phyloP scores from a whole-genome alignment of 257 asterid genomes.

The Striga asiatica region DNA sequence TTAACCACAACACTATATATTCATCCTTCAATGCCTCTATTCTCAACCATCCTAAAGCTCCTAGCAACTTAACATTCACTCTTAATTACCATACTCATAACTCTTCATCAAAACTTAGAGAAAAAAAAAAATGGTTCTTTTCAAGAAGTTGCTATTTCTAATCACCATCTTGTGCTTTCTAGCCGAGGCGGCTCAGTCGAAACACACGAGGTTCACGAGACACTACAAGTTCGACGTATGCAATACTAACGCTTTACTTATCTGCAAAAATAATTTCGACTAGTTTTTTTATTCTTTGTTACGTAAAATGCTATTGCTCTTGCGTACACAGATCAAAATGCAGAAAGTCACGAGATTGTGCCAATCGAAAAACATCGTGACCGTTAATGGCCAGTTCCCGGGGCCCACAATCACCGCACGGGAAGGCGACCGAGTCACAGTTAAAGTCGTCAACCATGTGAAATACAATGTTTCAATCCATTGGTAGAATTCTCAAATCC shows the following conservation, averaged over 20 bases:
- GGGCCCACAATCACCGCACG: conserved; percentile 55
- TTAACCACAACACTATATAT: conserved; percentile 18
- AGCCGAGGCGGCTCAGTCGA: conserved; percentile 22
- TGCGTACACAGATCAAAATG: conserved; percentile 35
- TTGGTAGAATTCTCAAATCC: conserved; percentile 27
- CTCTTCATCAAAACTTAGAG: background rate
- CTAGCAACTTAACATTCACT: background rate
- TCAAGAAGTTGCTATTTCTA: conserved; percentile 5
- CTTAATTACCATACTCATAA: background rate
- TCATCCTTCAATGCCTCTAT: background rate
- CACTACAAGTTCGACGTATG: conserved; percentile 46
- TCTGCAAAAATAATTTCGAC: background rate
- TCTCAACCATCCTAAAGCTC: conserved; percentile 6
- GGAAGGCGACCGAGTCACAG: conserved; percentile 51
- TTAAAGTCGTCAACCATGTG: conserved; percentile 50
- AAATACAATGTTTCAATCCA: conserved; percentile 45
- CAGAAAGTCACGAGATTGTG: conserved; percentile 44
- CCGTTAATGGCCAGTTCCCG: conserved; percentile 57
- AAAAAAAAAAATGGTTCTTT: conserved; percentile 21
- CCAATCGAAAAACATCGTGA: conserved; percentile 45
- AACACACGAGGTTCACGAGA: conserved; percentile 31
- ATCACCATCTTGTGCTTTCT: conserved; percentile 18
- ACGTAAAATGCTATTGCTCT: background rate
- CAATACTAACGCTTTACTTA: background rate
- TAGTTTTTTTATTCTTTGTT: background rate